Conservation (phyloP, 73 alveolate genomes). For the Tetrahymena elliotti region DNA sequence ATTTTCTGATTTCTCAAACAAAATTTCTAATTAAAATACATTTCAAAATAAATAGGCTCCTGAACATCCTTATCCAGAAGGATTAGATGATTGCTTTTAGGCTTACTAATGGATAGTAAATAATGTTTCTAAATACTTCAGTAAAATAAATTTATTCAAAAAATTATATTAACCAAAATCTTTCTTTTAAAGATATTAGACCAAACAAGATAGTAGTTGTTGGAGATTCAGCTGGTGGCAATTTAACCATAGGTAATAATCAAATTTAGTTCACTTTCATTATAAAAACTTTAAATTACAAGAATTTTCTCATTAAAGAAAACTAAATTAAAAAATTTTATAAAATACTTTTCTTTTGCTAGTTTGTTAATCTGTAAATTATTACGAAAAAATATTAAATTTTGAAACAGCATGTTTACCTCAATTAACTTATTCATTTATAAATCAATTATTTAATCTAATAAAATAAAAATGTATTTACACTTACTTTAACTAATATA, state of each 20-base stretch:
- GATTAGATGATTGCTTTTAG: conserved; percentile 75
- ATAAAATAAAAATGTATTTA: too few species aligned
- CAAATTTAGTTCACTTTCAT: not conserved
- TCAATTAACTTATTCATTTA: too few species aligned
- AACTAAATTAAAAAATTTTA: too few species aligned
- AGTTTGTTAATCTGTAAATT: too few species aligned
- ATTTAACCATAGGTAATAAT: conserved; percentile 11
- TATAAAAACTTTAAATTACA: too few species aligned
- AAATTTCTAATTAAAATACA: not conserved
- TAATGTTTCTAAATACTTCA: conserved; percentile 45
- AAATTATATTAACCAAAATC: not conserved
- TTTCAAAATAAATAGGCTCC: conserved; percentile 38
- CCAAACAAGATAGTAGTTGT: conserved; percentile 69
- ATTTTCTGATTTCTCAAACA: not conserved
- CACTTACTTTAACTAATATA: too few species aligned
- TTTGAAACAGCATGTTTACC: too few species aligned
- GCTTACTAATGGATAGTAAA: conserved; percentile 73
- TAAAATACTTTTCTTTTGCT: too few species aligned
- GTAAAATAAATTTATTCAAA: not conserved
- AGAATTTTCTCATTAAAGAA: too few species aligned
- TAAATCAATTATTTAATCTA: not conserved
- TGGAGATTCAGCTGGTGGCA: conserved; percentile 52
- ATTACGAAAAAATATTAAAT: too few species aligned
- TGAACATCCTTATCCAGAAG: conserved; percentile 67
- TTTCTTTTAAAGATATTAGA: conserved; percentile 52